These are phyloP conservation scores for Lactarius indigo DNA, from an alignment of 768 basidiomycete genomes.

Conservation along the genomic window DNA sequence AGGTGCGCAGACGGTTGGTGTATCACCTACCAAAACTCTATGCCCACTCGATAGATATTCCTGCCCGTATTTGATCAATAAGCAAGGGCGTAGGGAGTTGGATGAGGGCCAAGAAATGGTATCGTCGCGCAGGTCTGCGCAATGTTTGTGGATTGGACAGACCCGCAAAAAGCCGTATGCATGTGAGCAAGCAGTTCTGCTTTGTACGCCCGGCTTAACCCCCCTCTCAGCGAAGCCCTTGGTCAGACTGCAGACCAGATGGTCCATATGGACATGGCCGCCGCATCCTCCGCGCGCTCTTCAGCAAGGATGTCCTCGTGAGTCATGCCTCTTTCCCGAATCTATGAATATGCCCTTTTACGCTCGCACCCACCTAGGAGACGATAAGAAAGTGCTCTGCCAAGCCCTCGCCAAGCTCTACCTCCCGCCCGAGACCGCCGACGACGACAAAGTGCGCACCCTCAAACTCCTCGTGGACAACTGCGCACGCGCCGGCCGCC, in stretches of 20 bases:
- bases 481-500: constrained; percentile 57
- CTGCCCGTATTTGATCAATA: constrained; percentile 61
- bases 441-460: constrained; percentile 59
- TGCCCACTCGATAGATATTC: constrained; percentile 51
- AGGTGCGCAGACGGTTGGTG: constrained; percentile 43
- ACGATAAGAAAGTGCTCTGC: constrained; percentile 45
- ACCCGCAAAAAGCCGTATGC: constrained; percentile 66
- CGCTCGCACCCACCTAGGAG: constrained; percentile 33
- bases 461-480: constrained; percentile 60
- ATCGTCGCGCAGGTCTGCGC: constrained; percentile 66
- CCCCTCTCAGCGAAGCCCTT: constrained; percentile 37
- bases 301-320: constrained; percentile 52
- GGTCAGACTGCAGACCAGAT: constrained; percentile 38
- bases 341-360: background rate
- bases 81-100: constrained; percentile 54
- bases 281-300: constrained; percentile 47
- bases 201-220: background rate
- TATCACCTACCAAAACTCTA: background rate
- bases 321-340: constrained; percentile 28
- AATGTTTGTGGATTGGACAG: constrained; percentile 87
- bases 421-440: constrained; percentile 64
- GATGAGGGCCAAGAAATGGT: constrained; percentile 77
- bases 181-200: constrained; percentile 40
- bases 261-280: constrained; percentile 56
- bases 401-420: constrained; percentile 50